phyloP scores from a whole-genome alignment of 441 rosid genomes.

The Populus trichocarpa region DNA sequence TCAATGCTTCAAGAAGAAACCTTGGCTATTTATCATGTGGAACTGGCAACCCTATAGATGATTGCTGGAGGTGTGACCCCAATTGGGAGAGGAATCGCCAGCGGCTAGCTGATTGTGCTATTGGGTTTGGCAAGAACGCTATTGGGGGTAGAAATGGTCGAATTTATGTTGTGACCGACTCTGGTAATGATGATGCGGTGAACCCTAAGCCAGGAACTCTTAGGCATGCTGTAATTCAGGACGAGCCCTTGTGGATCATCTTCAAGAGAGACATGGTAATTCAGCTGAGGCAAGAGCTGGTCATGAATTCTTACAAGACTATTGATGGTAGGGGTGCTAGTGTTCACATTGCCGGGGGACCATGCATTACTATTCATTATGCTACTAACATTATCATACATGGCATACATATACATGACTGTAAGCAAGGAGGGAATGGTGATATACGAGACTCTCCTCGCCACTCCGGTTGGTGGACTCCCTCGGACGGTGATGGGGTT shows the following conservation, averaged over 20 bases:
- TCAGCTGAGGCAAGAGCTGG: slow-evolving; percentile 70
- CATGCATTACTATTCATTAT: slow-evolving; percentile 80
- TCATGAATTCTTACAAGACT: slow-evolving; percentile 85
- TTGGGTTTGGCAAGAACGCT: slow-evolving; percentile 90
- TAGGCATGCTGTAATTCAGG: slow-evolving; percentile 76
- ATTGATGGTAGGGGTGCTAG: slow-evolving; percentile 88
- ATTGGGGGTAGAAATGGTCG: slow-evolving; percentile 77
- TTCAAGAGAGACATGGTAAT: slow-evolving; percentile 84
- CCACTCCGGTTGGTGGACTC: slow-evolving; percentile 71
- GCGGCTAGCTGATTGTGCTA: slow-evolving; percentile 78
- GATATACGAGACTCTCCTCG: slow-evolving; percentile 65
- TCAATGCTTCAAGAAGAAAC: slow-evolving; percentile 71
- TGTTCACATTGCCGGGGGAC: slow-evolving; percentile 88
- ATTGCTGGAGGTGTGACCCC: slow-evolving; percentile 91
- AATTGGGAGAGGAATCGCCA: slow-evolving; percentile 78
- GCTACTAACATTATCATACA: slow-evolving; percentile 80
- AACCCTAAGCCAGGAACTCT: slow-evolving; percentile 83
- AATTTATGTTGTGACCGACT: slow-evolving; percentile 70
- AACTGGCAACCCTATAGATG: slow-evolving; percentile 86
- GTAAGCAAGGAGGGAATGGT: slow-evolving; percentile 81
- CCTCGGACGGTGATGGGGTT: slow-evolving; percentile 88
- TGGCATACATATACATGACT: slow-evolving; percentile 85
- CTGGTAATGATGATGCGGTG: slow-evolving; percentile 61
- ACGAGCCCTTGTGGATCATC: slow-evolving; percentile 81
- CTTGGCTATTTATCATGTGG: slow-evolving; percentile 68